Evolutionary conservation across 768 basidiomycete genomes (phyloP).

Genomic region (Tephrocybe sp.): DNA sequence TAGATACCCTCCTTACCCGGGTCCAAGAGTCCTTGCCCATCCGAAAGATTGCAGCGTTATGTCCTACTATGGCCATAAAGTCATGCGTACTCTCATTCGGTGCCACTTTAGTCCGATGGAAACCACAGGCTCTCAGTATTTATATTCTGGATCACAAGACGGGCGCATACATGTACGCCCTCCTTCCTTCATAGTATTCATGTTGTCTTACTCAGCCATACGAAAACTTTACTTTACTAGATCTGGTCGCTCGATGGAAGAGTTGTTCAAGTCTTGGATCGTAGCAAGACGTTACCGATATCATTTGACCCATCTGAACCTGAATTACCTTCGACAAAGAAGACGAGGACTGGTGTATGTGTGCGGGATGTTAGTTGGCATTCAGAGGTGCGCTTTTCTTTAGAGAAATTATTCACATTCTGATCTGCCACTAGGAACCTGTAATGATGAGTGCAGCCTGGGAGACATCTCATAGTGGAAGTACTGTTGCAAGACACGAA

Average conservation of each 20-base stretch:
- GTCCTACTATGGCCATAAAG: conserved; percentile 91
- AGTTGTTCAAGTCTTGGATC: conserved; percentile 81
- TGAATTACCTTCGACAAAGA: conserved; percentile 37
- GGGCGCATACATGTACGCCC: conserved; percentile 72
- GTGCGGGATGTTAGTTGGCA: conserved; percentile 98
- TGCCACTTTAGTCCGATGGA: conserved; percentile 95
- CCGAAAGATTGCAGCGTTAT: conserved; percentile 93
- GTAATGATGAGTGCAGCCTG: conserved; percentile 92
- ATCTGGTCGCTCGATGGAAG: conserved; percentile 95
- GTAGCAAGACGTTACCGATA: conserved; percentile 70
- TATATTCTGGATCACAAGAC: conserved; percentile 92
- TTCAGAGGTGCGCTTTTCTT: conserved; percentile 52
- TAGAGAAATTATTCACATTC: background rate
- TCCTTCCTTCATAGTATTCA: conserved; percentile 5
- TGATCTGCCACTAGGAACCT: conserved; percentile 58
- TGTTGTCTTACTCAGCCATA: background rate
- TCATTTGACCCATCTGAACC: conserved; percentile 68
- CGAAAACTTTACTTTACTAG: conserved; percentile 40
- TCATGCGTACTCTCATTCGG: conserved; percentile 89
- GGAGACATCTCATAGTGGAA: conserved; percentile 65
- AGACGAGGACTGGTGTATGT: conserved; percentile 41
- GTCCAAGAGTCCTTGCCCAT: conserved; percentile 62
- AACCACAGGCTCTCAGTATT: conserved; percentile 90
- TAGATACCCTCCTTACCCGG: conserved; percentile 69
- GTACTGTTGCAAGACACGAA: conserved; percentile 88